Evolutionary conservation across 352 stramenopile species (phyloP), one percentile per base, ranked within the genome.

Genomic region (Globisporangium carolinianum): DNA sequence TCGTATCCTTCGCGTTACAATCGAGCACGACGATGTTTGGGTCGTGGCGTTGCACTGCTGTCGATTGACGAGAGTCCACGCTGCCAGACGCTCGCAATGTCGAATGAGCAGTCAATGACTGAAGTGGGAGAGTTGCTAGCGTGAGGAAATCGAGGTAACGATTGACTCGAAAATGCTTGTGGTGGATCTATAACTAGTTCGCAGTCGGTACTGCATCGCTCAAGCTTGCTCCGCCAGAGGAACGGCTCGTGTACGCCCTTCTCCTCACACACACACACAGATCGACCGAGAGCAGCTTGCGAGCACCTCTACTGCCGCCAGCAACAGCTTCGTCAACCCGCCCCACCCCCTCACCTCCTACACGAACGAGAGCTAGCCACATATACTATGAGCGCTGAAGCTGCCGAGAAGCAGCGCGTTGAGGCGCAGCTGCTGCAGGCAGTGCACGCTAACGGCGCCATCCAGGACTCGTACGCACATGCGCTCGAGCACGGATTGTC

Each of bases 391-490:
- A 91, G 70, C 58, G 62, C 57, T 47, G 78, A 87, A 72, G 70
- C 57, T 43, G 65, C 68, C 47, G 78, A 89, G 47, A 94, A 94
- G 70, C 77, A 79, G 69, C 80, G 75, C 60, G 68, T 75, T 6
- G 84, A 94, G 67, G 63, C 79, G 65, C 69, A 76, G 46, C 57
- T 94, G 59, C 76, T 94, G 51, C 69, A 86, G 64, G 61, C 69
- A 47, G 73, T 94, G 15, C 57, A 72, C 17, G 62, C 59, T 14
- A 48, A 77, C 17, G 69, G 67, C 3, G 65, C 66, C 12, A 63
- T 94, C 36, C 61, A 59, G 7, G 93, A 98, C 73, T 90, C 87
- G 45, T 97, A 85, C 66, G 76, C 75, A 48, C 97, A 93, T 65
- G 76, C 94, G 18, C 69, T 76, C 43, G 49, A 69, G 24, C 67